phyloP scores from a whole-genome alignment of 116 monocot genomes.

The Iris pallida region DNA sequence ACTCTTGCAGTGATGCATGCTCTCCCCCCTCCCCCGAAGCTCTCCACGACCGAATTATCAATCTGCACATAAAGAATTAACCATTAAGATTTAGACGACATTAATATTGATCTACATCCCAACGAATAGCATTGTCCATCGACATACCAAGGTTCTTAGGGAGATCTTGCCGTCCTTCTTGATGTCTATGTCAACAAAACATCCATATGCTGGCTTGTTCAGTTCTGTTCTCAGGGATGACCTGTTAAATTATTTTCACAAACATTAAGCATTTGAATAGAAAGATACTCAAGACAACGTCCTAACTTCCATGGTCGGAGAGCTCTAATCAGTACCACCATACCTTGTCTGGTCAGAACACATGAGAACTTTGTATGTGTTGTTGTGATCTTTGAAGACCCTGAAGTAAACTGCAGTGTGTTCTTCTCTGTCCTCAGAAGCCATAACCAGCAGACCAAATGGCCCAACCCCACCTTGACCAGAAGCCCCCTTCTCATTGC shows the following conservation, averaged over 20 bases:
- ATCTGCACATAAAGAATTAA: conserved; percentile 27
- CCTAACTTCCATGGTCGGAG: neutral
- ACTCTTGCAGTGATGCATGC: conserved; percentile 76
- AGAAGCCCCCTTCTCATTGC: conserved; percentile 21
- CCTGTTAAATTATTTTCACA: conserved; percentile 7
- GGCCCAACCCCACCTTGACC: conserved; percentile 55
- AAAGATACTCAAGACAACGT: neutral
- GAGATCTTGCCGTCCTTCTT: conserved; percentile 32
- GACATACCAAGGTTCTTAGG: conserved; percentile 37
- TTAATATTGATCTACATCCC: no score
- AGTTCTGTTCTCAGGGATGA: conserved; percentile 24
- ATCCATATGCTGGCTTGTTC: conserved; percentile 39
- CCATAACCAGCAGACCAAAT: conserved; percentile 58
- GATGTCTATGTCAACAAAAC: conserved; percentile 41
- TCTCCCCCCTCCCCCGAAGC: conserved; percentile 68
- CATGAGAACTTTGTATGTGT: conserved; percentile 21
- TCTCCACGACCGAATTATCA: conserved; percentile 68
- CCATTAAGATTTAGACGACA: no score
- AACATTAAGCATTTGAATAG: neutral
- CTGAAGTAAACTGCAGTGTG: conserved; percentile 69
- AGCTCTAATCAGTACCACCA: conserved; percentile 3
- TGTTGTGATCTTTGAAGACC: conserved; percentile 34
- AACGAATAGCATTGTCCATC: no score
- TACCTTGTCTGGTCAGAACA: conserved; percentile 61
- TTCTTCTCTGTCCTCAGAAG: conserved; percentile 41